phyloP scores from a whole-genome alignment of 768 basidiomycete genomes.

The Hygrophoropsis aurantiaca region DNA sequence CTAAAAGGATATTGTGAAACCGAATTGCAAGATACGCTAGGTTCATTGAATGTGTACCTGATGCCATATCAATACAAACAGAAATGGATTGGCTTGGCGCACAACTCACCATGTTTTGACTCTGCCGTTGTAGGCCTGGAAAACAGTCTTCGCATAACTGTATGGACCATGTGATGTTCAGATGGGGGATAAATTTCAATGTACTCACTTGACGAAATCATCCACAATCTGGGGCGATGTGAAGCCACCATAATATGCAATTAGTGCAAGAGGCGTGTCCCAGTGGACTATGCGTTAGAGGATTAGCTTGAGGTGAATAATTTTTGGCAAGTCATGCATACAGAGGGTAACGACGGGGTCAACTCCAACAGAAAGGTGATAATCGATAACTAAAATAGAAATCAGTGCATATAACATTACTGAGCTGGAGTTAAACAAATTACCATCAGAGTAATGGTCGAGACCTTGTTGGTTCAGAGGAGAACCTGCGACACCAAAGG shows the following conservation, averaged over 20 bases:
- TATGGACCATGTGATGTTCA: background rate
- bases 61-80: background rate
- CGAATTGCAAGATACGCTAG: conserved; percentile 41
- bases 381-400: conserved; percentile 45
- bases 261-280: conserved; percentile 47
- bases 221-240: conserved; percentile 44
- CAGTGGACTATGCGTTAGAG: conserved; percentile 41
- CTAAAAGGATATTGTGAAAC: conserved; percentile 43
- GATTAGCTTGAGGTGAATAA: background rate
- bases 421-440: conserved; percentile 41
- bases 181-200: background rate
- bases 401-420: conserved; percentile 27
- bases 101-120: conserved; percentile 44
- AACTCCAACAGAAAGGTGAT: conserved; percentile 40
- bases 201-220: conserved; percentile 45
- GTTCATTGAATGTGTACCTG: conserved; percentile 56
- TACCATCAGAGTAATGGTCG: conserved; percentile 17
- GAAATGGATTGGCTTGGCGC: background rate
- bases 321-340: conserved; percentile 23
- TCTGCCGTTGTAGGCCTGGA: conserved; percentile 46
- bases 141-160: conserved; percentile 50
- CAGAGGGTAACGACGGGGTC: conserved; percentile 51
- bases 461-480: conserved; percentile 50
- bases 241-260: conserved; percentile 52
- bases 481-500: conserved; percentile 39